Percentiles rank a stretch among this genome's conserved stretches.
These are phyloP conservation scores for Lentinula novae-zelandiae DNA, from an alignment of 1,284 basidiomycete species.

Conservation along the genomic window DNA sequence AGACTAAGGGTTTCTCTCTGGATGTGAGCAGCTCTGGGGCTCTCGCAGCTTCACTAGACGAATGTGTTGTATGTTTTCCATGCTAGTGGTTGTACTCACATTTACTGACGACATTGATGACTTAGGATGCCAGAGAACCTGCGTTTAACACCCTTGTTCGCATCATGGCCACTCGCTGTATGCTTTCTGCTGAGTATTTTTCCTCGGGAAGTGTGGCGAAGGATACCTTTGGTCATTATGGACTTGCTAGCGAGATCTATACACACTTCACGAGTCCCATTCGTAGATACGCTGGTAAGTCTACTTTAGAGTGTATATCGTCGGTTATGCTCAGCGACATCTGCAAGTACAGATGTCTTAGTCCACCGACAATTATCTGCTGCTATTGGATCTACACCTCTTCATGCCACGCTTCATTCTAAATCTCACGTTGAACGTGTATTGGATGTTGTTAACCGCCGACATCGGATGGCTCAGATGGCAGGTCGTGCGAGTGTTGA, in stretches of 20 bases:
- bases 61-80: conserved; percentile 68
- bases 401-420: conserved; percentile 87
- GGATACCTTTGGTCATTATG: conserved; percentile 96
- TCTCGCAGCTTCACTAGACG: conserved; percentile 87
- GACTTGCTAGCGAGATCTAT: conserved; percentile 94
- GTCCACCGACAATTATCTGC: conserved; percentile 94
- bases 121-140: conserved; percentile 73
- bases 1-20: conserved; percentile 81
- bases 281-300: conserved; percentile 84
- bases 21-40: conserved; percentile 92
- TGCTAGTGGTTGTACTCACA: neutral
- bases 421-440: conserved; percentile 88
- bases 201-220: conserved; percentile 91
- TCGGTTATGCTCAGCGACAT: conserved; percentile 21
- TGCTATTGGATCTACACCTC: conserved; percentile 79
- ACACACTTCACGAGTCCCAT: conserved; percentile 98
- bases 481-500: conserved; percentile 94
- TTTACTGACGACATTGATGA: neutral
- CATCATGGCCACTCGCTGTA: conserved; percentile 99
- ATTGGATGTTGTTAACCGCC: conserved; percentile 84
- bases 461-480: conserved; percentile 97
- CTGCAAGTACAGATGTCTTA: conserved; percentile 67
- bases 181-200: conserved; percentile 98
- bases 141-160: conserved; percentile 97
- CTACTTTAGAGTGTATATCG: conserved; percentile 25